Percentiles rank a stretch among this genome's conserved stretches.
These are phyloP conservation scores for Phytophthora meadii DNA, from an alignment of 352 stramenopile species.

Conservation along the genomic window DNA sequence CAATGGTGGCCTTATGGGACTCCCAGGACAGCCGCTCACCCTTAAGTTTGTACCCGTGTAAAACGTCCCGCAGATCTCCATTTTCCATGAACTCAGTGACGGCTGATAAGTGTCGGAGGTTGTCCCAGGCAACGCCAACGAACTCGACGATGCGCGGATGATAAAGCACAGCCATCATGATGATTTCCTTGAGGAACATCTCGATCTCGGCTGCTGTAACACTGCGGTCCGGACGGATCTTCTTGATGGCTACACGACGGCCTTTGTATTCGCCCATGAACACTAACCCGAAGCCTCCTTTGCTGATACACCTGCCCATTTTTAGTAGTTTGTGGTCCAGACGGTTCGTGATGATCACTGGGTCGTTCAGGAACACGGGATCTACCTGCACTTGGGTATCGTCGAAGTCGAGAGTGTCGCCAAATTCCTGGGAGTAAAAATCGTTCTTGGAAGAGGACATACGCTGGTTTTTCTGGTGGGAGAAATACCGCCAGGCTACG, in stretches of 20 bases:
- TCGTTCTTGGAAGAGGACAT: constrained; percentile 42
- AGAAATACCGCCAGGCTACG: constrained; percentile 20
- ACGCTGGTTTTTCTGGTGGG: constrained; percentile 17
- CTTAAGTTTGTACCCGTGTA: constrained; percentile 44
- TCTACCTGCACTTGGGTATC: constrained; percentile 43
- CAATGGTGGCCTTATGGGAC: constrained; percentile 53
- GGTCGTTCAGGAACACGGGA: constrained; percentile 46
- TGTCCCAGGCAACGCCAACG: constrained; percentile 55
- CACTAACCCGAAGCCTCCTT: constrained; percentile 58
- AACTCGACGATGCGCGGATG: constrained; percentile 59
- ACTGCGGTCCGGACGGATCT: constrained; percentile 41
- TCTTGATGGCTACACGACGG: constrained; percentile 56
- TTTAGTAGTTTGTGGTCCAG: constrained; percentile 51
- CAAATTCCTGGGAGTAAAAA: constrained; percentile 36
- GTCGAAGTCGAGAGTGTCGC: constrained; percentile 42
- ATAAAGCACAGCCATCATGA: constrained; percentile 49
- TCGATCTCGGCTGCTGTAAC: constrained; percentile 40
- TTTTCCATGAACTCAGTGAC: constrained; percentile 71
- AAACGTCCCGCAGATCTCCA: constrained; percentile 58
- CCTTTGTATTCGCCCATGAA: constrained; percentile 54
- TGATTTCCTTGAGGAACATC: constrained; percentile 54
- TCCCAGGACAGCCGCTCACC: constrained; percentile 46
- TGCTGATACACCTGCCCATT: constrained; percentile 49
- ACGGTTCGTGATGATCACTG: constrained; percentile 53
- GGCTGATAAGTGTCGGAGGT: constrained; percentile 45